Evolutionary conservation across 495 filamentous ascomycete species (phyloP).

Genomic region (Daldinia caldariorum): DNA sequence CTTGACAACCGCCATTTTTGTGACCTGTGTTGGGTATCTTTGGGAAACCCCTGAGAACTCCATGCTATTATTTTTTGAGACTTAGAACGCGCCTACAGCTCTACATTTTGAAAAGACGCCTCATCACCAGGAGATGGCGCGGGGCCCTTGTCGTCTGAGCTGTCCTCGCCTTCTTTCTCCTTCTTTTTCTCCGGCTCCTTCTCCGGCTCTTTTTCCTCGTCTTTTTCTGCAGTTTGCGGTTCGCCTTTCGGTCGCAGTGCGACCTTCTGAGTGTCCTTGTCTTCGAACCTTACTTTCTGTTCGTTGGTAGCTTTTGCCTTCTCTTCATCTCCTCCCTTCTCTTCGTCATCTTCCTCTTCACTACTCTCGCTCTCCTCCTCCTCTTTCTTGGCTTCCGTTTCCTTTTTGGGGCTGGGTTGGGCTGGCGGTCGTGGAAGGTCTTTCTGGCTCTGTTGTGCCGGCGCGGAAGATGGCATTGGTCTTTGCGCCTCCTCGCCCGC

Average conservation of each 20-base stretch:
- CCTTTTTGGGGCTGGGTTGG: slow-evolving; percentile 36
- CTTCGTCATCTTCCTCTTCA: slow-evolving; percentile 45
- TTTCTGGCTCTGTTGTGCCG: slow-evolving; percentile 45
- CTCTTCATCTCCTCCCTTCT: slow-evolving; percentile 46
- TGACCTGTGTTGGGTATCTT: slow-evolving; percentile 30
- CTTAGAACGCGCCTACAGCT: slow-evolving; percentile 49
- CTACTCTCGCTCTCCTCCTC: slow-evolving; percentile 42
- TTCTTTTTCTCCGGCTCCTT: too few species aligned
- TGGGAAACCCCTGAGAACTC: slow-evolving; percentile 31
- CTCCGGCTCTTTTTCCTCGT: slow-evolving; percentile 18
- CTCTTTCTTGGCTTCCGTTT: slow-evolving; percentile 39
- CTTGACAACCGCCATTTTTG: slow-evolving; percentile 18
- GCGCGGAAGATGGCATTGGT: slow-evolving; percentile 35
- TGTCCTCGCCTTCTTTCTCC: slow-evolving; percentile 47
- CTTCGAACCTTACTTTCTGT: slow-evolving; percentile 65
- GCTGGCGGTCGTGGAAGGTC: slow-evolving; percentile 50
- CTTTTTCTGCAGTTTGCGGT: slow-evolving; percentile 31
- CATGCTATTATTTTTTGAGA: slow-evolving; percentile 20
- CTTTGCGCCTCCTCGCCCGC: slow-evolving; percentile 45
- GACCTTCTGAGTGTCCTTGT: slow-evolving; percentile 62
- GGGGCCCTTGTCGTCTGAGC: slow-evolving; percentile 50
- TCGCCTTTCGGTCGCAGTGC: slow-evolving; percentile 50
- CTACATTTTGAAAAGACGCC: slow-evolving; percentile 64
- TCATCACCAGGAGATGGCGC: slow-evolving; percentile 56
- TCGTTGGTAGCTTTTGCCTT: slow-evolving; percentile 55